Evolutionary conservation across 371 early-diverging fungal species (phyloP).

Genomic region (Phascolomyces articulosus): DNA sequence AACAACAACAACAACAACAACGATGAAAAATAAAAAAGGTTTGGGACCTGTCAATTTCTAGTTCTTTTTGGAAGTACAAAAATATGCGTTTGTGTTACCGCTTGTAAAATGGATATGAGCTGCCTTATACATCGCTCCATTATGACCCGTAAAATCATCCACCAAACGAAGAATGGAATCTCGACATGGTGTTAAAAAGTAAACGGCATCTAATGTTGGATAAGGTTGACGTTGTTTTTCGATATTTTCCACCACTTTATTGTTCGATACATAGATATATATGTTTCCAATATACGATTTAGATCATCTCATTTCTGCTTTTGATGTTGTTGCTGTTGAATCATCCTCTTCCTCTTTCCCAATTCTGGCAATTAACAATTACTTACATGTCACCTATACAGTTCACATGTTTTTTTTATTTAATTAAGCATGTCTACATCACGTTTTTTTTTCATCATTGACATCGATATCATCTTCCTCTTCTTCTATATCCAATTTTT

Average conservation of each 20-base stretch:
- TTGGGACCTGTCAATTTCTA: constrained; percentile 42
- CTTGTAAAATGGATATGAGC: constrained; percentile 85
- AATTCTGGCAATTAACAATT: too few species aligned
- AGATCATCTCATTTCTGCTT: too few species aligned
- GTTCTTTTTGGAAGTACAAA: neutral
- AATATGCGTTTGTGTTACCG: constrained; percentile 45
- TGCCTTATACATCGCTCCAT: constrained; percentile 69
- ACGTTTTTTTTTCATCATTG: too few species aligned
- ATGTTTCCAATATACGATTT: neutral
- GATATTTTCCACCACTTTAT: constrained; percentile 71
- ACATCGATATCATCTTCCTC: too few species aligned
- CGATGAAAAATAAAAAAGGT: neutral
- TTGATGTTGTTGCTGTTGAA: too few species aligned
- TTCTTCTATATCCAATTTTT: neutral
- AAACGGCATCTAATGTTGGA: constrained; percentile 89
- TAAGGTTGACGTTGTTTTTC: constrained; percentile 83
- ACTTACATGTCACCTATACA: neutral
- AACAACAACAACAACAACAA: too few species aligned
- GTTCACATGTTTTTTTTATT: too few species aligned
- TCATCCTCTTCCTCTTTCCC: too few species aligned
- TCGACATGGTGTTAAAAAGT: constrained; percentile 85
- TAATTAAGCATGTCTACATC: too few species aligned
- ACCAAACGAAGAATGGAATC: constrained; percentile 82
- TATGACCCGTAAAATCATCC: constrained; percentile 71
- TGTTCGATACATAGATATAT: neutral